Evolutionary conservation across 1,139 yeast species (phyloP).

Genomic region (Wickerhamiella pararugosa): DNA sequence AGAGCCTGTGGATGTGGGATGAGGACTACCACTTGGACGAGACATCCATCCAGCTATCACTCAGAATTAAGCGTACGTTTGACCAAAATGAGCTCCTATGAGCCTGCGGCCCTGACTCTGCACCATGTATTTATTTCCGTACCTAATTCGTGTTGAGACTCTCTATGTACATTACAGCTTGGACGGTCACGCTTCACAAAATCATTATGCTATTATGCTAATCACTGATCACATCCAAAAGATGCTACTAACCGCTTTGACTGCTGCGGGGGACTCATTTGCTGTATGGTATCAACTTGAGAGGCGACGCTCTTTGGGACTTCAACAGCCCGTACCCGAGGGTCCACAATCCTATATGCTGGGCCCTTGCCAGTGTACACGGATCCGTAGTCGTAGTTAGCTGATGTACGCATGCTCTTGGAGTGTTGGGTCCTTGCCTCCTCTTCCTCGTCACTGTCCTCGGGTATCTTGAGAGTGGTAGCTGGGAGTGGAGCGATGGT

Average conservation of each 20-base stretch:
- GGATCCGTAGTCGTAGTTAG: constrained; percentile 70
- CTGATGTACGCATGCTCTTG: constrained; percentile 58
- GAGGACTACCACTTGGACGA: neutral
- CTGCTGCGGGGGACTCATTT: neutral
- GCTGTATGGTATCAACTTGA: neutral
- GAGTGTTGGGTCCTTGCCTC: constrained; percentile 64
- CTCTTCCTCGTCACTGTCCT: constrained; percentile 54
- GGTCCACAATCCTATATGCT: constrained; percentile 16
- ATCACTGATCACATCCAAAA: constrained; percentile 1
- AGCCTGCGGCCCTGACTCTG: neutral
- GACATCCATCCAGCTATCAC: neutral
- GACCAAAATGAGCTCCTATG: constrained; percentile 1
- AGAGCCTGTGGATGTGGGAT: constrained; percentile 4
- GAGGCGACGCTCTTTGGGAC: constrained; percentile 8
- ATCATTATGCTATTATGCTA: neutral
- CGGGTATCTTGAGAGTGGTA: constrained; percentile 63
- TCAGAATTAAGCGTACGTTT: constrained; percentile 2
- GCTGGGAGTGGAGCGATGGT: constrained; percentile 70
- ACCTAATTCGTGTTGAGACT: too few species aligned
- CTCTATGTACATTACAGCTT: too few species aligned
- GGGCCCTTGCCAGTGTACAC: constrained; percentile 33
- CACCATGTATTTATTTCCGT: too few species aligned
- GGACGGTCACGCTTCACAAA: neutral
- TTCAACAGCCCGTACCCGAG: constrained; percentile 15
- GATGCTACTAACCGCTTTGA: constrained; percentile 3